Base-by-base conservation (phyloP, 2,329 filamentous ascomycete genomes). In the Aaosphaeria pasadenensis region DNA sequence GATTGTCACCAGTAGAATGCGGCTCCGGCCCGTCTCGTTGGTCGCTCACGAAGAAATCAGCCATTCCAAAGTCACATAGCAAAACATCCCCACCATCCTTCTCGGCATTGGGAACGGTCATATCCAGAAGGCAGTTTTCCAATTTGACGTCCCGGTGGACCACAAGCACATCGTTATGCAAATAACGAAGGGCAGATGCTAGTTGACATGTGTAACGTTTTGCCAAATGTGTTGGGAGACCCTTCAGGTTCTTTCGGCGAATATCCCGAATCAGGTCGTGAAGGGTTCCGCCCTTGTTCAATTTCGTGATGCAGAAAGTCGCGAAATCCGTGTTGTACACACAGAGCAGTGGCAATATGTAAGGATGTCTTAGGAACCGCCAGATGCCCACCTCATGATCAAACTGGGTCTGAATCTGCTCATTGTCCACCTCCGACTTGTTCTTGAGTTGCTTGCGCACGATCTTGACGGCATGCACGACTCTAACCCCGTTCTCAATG, bases 121-220 rank as follows among this genome's bases (percentile, higher is more conserved):
- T 77, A 56, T 86, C 82, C 33, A 87, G 59, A 2, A 87, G 76
- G 55, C 83, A 86, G 54, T 87, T 87, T 60, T 87, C 84, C 28
- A 87, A 76, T 63, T 87, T 87, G 61, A 87, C 78, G 62, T 87
- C 84, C 42, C 84, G 77, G 60, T 87, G 84, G 28, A 86, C 82
- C 29, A 87, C 77, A 30, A 79, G 77, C 28, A 84, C 81, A 59
- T 87, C 84, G 62, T 86, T 81, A 60, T 87, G 84, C 6, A 87
- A 71, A 61, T 87, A 87, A 45, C 84, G 78, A 40, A 87, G 68
- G 4, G 84, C 84, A 33, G 77, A 81, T 2, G 83, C 83, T 7
- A 87, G 72, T 59, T 87, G 83, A 56, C 81, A 84, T 0, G 77
- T 67, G 59, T 86, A 87, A 53, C 78, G 79, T 56, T 78, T 82